Percentiles rank a stretch among this genome's conserved stretches.
phyloP scores from a whole-genome alignment of 768 basidiomycete species.

The Termitomyces heimii region DNA sequence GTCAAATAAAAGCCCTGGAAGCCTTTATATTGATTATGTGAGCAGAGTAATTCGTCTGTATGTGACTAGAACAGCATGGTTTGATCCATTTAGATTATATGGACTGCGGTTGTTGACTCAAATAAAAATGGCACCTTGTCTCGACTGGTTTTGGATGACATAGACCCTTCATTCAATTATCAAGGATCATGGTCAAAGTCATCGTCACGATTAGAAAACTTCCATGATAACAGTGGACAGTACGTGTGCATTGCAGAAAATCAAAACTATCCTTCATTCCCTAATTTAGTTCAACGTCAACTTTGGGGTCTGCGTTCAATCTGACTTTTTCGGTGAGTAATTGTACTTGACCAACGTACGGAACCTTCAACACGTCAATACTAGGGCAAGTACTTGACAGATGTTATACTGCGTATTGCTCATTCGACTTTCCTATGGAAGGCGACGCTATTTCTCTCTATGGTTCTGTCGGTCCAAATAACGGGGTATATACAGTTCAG shows the following conservation, averaged over 20 bases:
- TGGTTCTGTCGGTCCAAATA: not conserved
- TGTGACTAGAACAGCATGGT: not conserved
- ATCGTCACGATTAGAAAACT: not conserved
- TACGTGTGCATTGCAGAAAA: not conserved
- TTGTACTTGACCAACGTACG: not conserved
- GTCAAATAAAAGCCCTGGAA: not conserved
- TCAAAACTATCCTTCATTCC: not conserved
- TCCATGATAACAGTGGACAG: conserved; percentile 1
- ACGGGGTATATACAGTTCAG: not conserved
- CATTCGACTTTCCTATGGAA: not conserved
- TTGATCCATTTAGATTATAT: not conserved
- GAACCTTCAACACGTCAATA: not conserved
- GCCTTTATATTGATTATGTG: conserved; percentile 6
- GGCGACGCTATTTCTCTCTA: not conserved
- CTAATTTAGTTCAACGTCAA: not conserved
- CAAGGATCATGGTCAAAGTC: not conserved
- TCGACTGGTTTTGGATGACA: not conserved
- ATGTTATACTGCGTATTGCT: not conserved
- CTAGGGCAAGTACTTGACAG: not conserved
- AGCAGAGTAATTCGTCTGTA: not conserved
- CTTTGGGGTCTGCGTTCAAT: not conserved
- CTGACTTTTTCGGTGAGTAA: not conserved
- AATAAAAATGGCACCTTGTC: not conserved
- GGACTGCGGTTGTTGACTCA: not conserved
- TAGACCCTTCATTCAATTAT: not conserved